phyloP scores from a whole-genome alignment of 805 yeast species.

The Ogataea zsoltii region DNA sequence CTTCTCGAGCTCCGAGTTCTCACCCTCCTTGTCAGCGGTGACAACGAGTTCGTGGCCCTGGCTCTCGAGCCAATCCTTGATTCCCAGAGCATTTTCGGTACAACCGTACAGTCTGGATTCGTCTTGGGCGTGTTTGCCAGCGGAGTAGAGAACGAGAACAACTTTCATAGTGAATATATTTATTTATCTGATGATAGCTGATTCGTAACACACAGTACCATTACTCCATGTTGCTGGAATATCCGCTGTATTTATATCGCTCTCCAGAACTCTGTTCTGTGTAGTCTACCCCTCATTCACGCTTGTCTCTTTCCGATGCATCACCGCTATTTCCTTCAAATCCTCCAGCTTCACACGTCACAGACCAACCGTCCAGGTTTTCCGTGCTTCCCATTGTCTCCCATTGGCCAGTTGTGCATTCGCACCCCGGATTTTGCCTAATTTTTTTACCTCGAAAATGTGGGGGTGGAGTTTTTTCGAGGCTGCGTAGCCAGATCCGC shows the following conservation, averaged over 20 bases:
- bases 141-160: constrained; percentile 59
- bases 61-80: constrained; percentile 60
- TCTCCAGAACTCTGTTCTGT: not conserved
- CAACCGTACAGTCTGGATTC: constrained; percentile 66
- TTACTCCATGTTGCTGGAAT: not conserved
- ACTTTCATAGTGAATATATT: constrained; percentile 36
- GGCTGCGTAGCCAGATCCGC: constrained; percentile 7
- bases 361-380: not conserved
- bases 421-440: constrained; percentile 20
- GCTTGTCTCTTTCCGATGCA: constrained; percentile 2
- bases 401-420: constrained; percentile 15
- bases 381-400: constrained; percentile 19
- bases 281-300: not conserved
- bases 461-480: constrained; percentile 14
- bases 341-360: not conserved
- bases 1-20: constrained; percentile 56
- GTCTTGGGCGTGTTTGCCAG: constrained; percentile 57
- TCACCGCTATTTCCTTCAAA: constrained; percentile 3
- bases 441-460: constrained; percentile 11
- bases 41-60: constrained; percentile 68
- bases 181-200: constrained; percentile 8
- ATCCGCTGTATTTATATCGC: constrained; percentile 1
- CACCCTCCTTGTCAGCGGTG: constrained; percentile 70
- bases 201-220: too few species aligned
- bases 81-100: constrained; percentile 74